Percentiles rank a stretch among this genome's conserved stretches.
Evolutionary conservation across 2,329 filamentous ascomycete genomes (phyloP).

Genomic region (Rhinocladiella mackenziei): DNA sequence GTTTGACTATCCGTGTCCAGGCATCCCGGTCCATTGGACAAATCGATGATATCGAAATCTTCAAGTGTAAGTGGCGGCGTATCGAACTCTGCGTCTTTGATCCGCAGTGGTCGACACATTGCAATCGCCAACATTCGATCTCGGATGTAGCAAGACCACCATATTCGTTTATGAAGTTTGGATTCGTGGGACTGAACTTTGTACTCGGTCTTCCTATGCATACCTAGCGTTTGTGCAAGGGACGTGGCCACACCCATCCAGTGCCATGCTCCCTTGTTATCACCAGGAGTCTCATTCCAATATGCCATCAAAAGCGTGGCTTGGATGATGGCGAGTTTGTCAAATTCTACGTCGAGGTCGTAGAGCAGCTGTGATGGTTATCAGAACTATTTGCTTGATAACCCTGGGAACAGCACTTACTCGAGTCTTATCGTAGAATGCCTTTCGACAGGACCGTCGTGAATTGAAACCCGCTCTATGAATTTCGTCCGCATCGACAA

Average conservation of each 20-base stretch:
- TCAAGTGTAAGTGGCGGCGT: constrained; percentile 34
- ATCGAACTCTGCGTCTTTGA: constrained; percentile 65
- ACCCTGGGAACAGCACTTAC: background rate
- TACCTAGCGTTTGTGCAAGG: constrained; percentile 82
- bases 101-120: constrained; percentile 84
- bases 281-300: constrained; percentile 94
- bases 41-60: constrained; percentile 6
- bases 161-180: constrained; percentile 86
- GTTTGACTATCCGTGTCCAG: background rate
- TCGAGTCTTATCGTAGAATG: constrained; percentile 9
- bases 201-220: constrained; percentile 83
- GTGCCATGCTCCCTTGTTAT: constrained; percentile 96
- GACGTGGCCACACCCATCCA: constrained; percentile 97
- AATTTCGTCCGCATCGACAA: constrained; percentile 84
- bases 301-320: constrained; percentile 87
- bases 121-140: constrained; percentile 86
- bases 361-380: constrained; percentile 65
- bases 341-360: constrained; percentile 89
- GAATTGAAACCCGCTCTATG: constrained; percentile 50
- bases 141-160: constrained; percentile 96
- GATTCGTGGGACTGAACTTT: constrained; percentile 69
- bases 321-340: constrained; percentile 82
- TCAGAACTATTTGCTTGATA: background rate
- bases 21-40: background rate
- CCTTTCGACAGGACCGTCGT: constrained; percentile 32